Percentiles rank a stretch among this genome's conserved stretches.
Evolutionary conservation across 306 rosid species (phyloP).

Genomic region (Prunus persica): Prunus_persica_NCBIv2 NC_034011.1:4894501-4895000

Average conservation of each 20-base stretch:
- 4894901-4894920: neutral
- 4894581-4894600: conserved; percentile 3
- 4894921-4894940: neutral
- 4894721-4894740: conserved; percentile 62
- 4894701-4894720: conserved; percentile 61
- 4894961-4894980: neutral
- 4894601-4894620: neutral
- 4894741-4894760: conserved; percentile 5
- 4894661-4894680: conserved; percentile 62
- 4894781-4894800: neutral
- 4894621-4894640: conserved; percentile 10
- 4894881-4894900: neutral
- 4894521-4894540: too few relatives aligned
- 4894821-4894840: neutral
- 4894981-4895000: neutral
- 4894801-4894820: neutral
- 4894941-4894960: neutral
- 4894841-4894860: neutral
- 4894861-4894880: neutral
- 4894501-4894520: neutral
- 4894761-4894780: neutral
- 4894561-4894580: neutral
- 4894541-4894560: neutral
- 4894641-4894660: conserved; percentile 81
- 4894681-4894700: conserved; percentile 62